Percentiles rank a stretch among this genome's conserved stretches.
Evolutionary conservation across 768 basidiomycete species (phyloP).

Genomic region (Sporobolomyces pararoseus): DNA sequence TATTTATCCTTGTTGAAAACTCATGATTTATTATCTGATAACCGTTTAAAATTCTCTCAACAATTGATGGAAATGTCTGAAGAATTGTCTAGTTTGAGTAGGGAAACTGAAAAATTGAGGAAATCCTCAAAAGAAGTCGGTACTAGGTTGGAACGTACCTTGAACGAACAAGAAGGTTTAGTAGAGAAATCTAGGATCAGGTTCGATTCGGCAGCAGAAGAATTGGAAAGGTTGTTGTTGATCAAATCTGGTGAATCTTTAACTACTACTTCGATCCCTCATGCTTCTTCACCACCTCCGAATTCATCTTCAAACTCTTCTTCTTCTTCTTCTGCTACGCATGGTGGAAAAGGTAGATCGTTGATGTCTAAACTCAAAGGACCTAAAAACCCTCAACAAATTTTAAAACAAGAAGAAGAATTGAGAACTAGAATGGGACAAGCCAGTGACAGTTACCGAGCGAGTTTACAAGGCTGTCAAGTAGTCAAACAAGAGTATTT

Average conservation of each 20-base stretch:
- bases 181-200: conserved; percentile 86
- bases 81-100: conserved; percentile 75
- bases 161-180: conserved; percentile 77
- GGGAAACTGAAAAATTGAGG: conserved; percentile 90
- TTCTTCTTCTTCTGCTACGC: conserved; percentile 1
- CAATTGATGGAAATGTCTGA: conserved; percentile 94
- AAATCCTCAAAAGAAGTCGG: conserved; percentile 94
- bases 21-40: conserved; percentile 86
- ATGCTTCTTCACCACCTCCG: conserved; percentile 20
- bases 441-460: conserved; percentile 82
- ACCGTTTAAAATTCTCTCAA: conserved; percentile 76
- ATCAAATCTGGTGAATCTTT: conserved; percentile 84
- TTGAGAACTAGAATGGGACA: conserved; percentile 76
- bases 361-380: conserved; percentile 46
- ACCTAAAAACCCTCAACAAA: conserved; percentile 53
- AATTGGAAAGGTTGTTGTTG: conserved; percentile 82
- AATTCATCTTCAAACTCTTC: no score
- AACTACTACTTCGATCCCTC: conserved; percentile 43
- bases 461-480: conserved; percentile 84
- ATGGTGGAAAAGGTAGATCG: conserved; percentile 29
- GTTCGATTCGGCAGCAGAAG: conserved; percentile 84
- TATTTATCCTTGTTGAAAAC: conserved; percentile 84
- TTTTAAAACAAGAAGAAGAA: conserved; percentile 92
- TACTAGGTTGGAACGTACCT: conserved; percentile 74
- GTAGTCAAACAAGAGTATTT: conserved; percentile 93